Base-by-base conservation (phyloP, 192 early-diverging fungal genomes). In the Coemansia sp. region DNA sequence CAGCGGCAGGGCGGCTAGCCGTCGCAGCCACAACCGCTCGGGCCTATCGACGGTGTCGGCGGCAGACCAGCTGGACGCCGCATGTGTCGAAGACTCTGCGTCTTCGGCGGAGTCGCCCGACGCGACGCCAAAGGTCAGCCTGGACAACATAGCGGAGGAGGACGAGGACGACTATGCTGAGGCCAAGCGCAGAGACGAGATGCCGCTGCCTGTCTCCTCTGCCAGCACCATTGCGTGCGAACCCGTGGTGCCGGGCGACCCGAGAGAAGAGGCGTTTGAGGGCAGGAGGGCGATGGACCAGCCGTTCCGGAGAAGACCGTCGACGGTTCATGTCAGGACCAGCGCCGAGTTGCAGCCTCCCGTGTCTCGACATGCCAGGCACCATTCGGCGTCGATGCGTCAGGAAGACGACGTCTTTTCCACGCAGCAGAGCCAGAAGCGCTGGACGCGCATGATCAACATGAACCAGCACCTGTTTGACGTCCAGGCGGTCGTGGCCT, bases 391-490 rank as follows among this genome's bases (percentile, higher is more conserved):
- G 39, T 2, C 39, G 39, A 42, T 57, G 34, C n/a, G n/a, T n/a
- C n/a, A n/a, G n/a, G n/a, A 34, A 4, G 35, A 34, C 23, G 75
- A 67, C n/a, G 39, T 69, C 6, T 60, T 72, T 39, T 72, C 75
- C 22, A 59, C 60, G 57, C 39, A 68, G 63, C 66, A 66, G 60
- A 67, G 67, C 2, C 67, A 70, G 57, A 68, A 61, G 68, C 76
- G 76, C 11, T 79, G 76, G 76, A 73, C 64, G 30, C 76, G 71
- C 19, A 70, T 73, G 47, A 62, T 79, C 61, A 58, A n/a, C 61
- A 58, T 72, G 55, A 79, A 79, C 58, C 76, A 79, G 65, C 76
- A 79, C 36, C 62, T 79, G 51, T 79, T 79, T 58, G 45, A 45
- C 4, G 18, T 64, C 1, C 52, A 69, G 5, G 51, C 35, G 14